Evolutionary conservation across 2,329 filamentous ascomycete species (phyloP), one percentile per base, ranked within the genome.

Genomic region (Allantophomopsis lycopodina): DNA sequence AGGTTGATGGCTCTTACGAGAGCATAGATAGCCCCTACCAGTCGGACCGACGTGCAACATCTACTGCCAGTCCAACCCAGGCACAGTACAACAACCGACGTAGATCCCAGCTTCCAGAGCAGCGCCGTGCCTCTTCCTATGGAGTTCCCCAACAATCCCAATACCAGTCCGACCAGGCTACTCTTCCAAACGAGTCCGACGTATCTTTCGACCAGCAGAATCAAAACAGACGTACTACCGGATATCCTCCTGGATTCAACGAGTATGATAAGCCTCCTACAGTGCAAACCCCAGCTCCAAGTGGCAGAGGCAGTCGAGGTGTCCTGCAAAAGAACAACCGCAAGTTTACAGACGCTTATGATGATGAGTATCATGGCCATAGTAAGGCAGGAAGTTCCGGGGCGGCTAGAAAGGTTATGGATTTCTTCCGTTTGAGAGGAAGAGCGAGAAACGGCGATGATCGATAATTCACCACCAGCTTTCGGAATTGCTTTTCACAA

Each of bases 321-420:
- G 76, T 84, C 10, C 64, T 91, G 35, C 83, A 91, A 53, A 94
- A 94, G 64, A 81, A 79, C 58, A 87, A 89, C 60, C 77, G 87
- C 42, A 79, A 76, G 48, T 94, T 98, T 50, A 79, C 75, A 2
- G 87, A 95, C 52, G 86, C 83, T 2, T 95, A 94, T 56, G 86
- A 94, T 44, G 81, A 85, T 48, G 72, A 75, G 43, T 79, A 69
- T 44, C 68, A 65, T 40, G 72, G 75, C 37, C 68, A 69, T 39
- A 74, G 87, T 53, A 50, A 56, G 38, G 79, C 79, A 23, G 89
- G 89, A 35, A 93, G 83, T 58, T 89, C 79, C 47, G 85, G 85
- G 41, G 83, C 87, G 3, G 87, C 88, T 12, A 81, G 88, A 57
- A 79, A 86, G 55, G 91, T 98, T 32, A 96, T 98, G 88, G 89